Base-by-base conservation (phyloP, 441 rosid species). In the Erodium texanum region DNA sequence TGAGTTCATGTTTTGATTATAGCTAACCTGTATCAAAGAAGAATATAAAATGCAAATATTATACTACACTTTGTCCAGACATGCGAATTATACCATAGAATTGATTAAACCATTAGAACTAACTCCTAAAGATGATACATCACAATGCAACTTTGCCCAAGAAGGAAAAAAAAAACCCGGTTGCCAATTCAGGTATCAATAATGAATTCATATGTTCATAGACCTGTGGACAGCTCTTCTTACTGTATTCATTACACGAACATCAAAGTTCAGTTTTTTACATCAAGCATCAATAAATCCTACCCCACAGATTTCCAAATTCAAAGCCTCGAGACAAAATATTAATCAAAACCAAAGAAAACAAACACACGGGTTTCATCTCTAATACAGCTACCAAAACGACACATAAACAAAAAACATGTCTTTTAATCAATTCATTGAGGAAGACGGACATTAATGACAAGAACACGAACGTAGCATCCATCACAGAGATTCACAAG, bases 341-440 rank as follows among this genome's bases (percentile, higher is more conserved):
- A 45, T 45, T 58, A 15, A 20, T 58, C 29, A 58, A 56, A 58
- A 23, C 62, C n/a, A 58, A 58, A 22, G 62, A 56, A 56, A 56
- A 56, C 62, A 19, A 56, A 20, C 62, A 58, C 27, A 58, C 22
- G 62, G 62, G 62, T 58, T 58, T 22, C 14, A 12, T 29, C 59
- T 58, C 5, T 19, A 56, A 20, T 56, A 56, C 62, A 20, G 62
- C 24, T 8, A 56, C 20, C 62, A 58, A 20, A 22, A 20, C 27
- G 22, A 20, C 10, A 58, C 62, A 56, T 1, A 56, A 20, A 20
- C 62, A 56, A 1, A 19, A 2, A 56, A 1, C 20, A 20, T 10
- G 6, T 20, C 62, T 22, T 11, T 11, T 9, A 58, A 23, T 58
- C n/a, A 58, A 20, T 58, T 58, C 12, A 58, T 5, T 58, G 62